A percentile compares a stretch with the other conserved stretches of the same genome.
These are phyloP conservation scores for Ampelomyces quisqualis DNA, from an alignment of 2,329 filamentous ascomycete species.

Conservation along the genomic window DNA sequence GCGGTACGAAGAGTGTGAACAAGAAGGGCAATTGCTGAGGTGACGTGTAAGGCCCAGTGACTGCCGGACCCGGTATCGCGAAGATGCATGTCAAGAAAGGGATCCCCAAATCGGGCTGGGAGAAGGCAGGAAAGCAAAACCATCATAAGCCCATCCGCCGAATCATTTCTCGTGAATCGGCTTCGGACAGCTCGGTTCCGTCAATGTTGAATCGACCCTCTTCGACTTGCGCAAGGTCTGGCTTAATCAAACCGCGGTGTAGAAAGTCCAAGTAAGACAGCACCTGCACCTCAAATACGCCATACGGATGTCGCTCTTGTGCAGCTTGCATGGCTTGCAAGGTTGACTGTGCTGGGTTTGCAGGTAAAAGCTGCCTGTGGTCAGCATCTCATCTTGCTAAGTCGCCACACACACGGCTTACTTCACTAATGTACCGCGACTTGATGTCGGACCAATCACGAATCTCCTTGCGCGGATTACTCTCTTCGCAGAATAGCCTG, in stretches of 20 bases:
- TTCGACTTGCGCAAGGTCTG: constrained; percentile 56
- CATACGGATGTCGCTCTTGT: constrained; percentile 36
- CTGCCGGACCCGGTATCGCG: not conserved
- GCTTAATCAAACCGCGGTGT: constrained; percentile 47
- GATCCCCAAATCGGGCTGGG: not conserved
- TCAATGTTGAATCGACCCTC: constrained; percentile 45
- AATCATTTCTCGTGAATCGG: constrained; percentile 36
- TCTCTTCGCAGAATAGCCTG: constrained; percentile 39
- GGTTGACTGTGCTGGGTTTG: constrained; percentile 20
- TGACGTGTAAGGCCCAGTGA: not conserved
- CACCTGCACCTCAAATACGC: constrained; percentile 45
- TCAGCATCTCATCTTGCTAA: constrained; percentile 4
- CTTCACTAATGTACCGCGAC: constrained; percentile 35
- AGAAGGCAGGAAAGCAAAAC: not conserved
- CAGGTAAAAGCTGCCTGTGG: constrained; percentile 17
- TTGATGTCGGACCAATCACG: constrained; percentile 44
- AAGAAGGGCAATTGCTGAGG: constrained; percentile 4
- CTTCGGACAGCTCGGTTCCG: constrained; percentile 32
- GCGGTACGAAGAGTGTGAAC: constrained; percentile 1
- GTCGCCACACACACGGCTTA: constrained; percentile 8
- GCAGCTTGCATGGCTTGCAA: constrained; percentile 31
- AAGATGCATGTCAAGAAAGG: constrained; percentile 1
- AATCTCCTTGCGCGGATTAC: constrained; percentile 27
- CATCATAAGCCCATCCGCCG: constrained; percentile 33
- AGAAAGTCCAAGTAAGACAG: constrained; percentile 48